Base-by-base conservation (phyloP, 352 stramenopile species). In the Globisporangium nunn region DNA sequence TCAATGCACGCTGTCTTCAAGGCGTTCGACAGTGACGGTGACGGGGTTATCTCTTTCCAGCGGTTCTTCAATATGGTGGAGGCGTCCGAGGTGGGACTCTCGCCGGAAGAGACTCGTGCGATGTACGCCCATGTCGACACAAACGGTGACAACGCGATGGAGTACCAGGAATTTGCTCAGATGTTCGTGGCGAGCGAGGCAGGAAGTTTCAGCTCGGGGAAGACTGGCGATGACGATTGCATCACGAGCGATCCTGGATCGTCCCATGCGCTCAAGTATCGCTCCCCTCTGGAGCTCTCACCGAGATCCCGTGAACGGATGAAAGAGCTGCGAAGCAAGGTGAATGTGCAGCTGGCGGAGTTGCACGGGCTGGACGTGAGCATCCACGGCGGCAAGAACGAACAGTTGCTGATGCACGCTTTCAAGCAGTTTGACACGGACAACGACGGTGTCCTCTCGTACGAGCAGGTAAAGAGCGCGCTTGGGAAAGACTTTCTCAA, bases 351-450 rank as follows among this genome's bases (percentile, higher is more conserved):
- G 52, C 57, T 92, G 45, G 53, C 61, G n/a, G 68, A 64, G 53
- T 78, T 83, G 49, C 78, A 88, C 30, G 75, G 75, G 2, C 53
- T 70, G 15, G 72, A 81, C 39, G 62, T 88, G 37, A 77, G 63
- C 31, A 67, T 90, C 28, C 74, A 81, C 40, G 78, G 80, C 52
- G 77, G 77, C 33, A 90, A 85, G 60, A 75, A 74, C 17, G 75
- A 83, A 45, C 75, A 84, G 30, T 59, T 92, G 43, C 61, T 92
- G 44, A 66, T 84, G 28, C 86, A 91, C 49, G 78, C 78, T 8
- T 91, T 92, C 62, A 86, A 88, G 56, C 84, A 87, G 61, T 78
- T 91, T 28, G 82, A 92, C 63, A 61, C 52, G 2, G 76, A 92
- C 63, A 86, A 85, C 44, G 82, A 92, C 54, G 78, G 82, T 4